Evolutionary conservation across 1,139 yeast species (phyloP).

Genomic region (Suhomyces chickasaworum): DNA sequence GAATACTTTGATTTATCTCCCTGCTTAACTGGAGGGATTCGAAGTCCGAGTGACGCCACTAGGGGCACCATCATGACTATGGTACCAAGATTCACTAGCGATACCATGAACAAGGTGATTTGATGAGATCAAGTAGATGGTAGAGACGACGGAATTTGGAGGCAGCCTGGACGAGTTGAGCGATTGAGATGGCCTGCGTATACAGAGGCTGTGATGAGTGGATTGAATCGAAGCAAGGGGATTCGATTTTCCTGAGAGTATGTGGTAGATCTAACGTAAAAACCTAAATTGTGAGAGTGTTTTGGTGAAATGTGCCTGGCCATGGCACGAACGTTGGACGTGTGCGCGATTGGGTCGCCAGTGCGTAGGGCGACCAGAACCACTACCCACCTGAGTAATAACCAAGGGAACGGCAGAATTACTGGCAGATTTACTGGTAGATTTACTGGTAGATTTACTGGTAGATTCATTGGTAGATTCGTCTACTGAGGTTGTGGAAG

Average conservation of each 20-base stretch:
- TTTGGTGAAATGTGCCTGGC: background rate
- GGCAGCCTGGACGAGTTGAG: background rate
- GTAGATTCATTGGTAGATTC: too few species aligned
- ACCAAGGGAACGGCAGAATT: too few species aligned
- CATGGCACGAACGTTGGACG: background rate
- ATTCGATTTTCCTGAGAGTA: background rate
- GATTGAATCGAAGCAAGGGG: background rate
- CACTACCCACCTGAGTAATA: too few species aligned
- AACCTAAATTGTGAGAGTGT: background rate
- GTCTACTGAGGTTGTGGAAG: too few species aligned
- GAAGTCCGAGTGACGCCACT: constrained; percentile 23
- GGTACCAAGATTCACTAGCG: constrained; percentile 9
- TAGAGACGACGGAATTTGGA: background rate
- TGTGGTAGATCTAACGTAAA: background rate
- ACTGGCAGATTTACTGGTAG: too few species aligned
- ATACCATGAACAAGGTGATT: constrained; percentile 6
- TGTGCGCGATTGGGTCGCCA: background rate
- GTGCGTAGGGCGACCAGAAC: too few species aligned
- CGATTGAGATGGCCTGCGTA: background rate
- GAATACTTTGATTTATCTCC: constrained; percentile 33
- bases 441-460: too few species aligned
- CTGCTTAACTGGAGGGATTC: constrained; percentile 24
- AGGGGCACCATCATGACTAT: constrained; percentile 7
- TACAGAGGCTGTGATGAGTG: background rate
- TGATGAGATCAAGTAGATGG: background rate